phyloP scores from a whole-genome alignment of 805 yeast genomes.

The Cyberlindnera saturnus region DNA sequence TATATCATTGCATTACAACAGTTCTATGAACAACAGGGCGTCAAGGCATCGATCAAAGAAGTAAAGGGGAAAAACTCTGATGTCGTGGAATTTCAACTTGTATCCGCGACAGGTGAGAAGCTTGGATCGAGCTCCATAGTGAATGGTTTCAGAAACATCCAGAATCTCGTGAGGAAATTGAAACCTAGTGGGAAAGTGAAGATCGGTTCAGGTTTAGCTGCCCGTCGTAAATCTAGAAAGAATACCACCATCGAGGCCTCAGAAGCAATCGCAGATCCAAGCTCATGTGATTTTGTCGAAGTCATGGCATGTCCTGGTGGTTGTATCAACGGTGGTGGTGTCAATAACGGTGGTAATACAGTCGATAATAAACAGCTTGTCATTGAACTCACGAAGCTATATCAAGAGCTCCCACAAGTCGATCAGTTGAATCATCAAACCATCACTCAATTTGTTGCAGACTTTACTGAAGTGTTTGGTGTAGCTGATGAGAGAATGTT shows the following conservation, averaged over 20 bases:
- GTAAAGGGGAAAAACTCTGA: constrained; percentile 68
- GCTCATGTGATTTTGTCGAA: constrained; percentile 75
- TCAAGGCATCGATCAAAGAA: constrained; percentile 26
- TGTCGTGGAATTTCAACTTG: constrained; percentile 59
- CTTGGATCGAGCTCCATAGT: constrained; percentile 60
- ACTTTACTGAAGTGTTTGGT: constrained; percentile 27
- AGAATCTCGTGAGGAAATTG: constrained; percentile 82
- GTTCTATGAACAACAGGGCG: constrained; percentile 14
- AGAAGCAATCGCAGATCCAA: constrained; percentile 45
- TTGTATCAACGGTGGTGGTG: constrained; percentile 96
- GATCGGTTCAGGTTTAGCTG: constrained; percentile 23
- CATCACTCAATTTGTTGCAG: constrained; percentile 28
- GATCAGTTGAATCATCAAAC: constrained; percentile 26
- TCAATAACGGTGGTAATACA: constrained; percentile 26
- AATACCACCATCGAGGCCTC: background rate
- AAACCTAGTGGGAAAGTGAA: constrained; percentile 22
- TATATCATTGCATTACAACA: constrained; percentile 43
- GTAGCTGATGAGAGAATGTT: constrained; percentile 33
- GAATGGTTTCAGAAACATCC: constrained; percentile 92
- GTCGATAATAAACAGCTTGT: constrained; percentile 13
- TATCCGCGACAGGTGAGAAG: constrained; percentile 28
- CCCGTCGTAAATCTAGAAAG: constrained; percentile 18
- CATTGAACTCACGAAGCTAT: constrained; percentile 25
- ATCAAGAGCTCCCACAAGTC: constrained; percentile 25
- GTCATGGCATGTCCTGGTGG: constrained; percentile 99